Evolutionary conservation across 345 rosid species (phyloP).

Genomic region (Populus nigra): DNA sequence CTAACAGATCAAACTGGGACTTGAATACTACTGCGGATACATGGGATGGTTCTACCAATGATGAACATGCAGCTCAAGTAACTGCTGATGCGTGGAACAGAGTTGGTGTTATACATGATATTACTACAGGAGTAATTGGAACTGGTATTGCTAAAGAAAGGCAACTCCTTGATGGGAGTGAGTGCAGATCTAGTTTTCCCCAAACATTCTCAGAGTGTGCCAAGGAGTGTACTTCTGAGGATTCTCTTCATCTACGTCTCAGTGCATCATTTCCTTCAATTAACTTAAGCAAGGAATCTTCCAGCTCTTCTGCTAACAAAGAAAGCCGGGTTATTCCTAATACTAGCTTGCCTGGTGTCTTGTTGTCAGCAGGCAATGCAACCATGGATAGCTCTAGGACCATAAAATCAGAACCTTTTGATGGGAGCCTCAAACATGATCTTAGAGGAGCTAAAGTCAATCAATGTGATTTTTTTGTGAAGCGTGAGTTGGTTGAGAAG

Average conservation of each 20-base stretch:
- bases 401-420: slow-evolving; percentile 62
- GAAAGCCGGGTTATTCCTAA: slow-evolving; percentile 17
- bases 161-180: slow-evolving; percentile 23
- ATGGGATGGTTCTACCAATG: slow-evolving; percentile 55
- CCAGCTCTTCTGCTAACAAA: slow-evolving; percentile 27
- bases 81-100: slow-evolving; percentile 24
- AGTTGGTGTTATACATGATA: slow-evolving; percentile 20
- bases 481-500: slow-evolving; percentile 44
- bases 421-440: slow-evolving; percentile 38
- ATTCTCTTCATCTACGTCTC: slow-evolving; percentile 58
- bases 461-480: slow-evolving; percentile 22
- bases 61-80: slow-evolving; percentile 27
- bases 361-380: slow-evolving; percentile 22
- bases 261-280: slow-evolving; percentile 30
- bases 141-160: slow-evolving; percentile 24
- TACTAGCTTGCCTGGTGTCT: slow-evolving; percentile 16
- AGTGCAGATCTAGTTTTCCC: slow-evolving; percentile 14
- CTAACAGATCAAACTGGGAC: slow-evolving; percentile 76
- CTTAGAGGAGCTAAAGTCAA: slow-evolving; percentile 17
- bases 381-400: slow-evolving; percentile 22
- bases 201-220: slow-evolving; percentile 22
- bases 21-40: slow-evolving; percentile 85
- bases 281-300: slow-evolving; percentile 24
- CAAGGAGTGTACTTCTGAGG: slow-evolving; percentile 22
- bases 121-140: slow-evolving; percentile 15